A percentile compares a stretch with the other conserved stretches of the same genome.
Evolutionary conservation across 2,329 filamentous ascomycete species (phyloP).

Genomic region (Colletotrichum salicis): DNA sequence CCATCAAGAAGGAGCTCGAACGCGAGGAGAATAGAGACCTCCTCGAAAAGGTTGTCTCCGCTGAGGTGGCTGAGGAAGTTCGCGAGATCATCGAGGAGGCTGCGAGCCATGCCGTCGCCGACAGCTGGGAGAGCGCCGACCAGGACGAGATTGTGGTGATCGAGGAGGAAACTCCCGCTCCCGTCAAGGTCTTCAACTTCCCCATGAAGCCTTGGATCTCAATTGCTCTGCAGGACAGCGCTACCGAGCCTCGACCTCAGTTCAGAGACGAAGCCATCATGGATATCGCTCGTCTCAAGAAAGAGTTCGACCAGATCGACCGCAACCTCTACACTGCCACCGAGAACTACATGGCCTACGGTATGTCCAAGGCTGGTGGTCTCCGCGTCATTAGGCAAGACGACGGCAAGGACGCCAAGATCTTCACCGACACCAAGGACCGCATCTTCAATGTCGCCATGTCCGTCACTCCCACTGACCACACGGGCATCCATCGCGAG

Average conservation of each 20-base stretch:
- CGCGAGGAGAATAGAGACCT: constrained; percentile 63
- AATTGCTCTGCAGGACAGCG: constrained; percentile 75
- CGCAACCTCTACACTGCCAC: constrained; percentile 91
- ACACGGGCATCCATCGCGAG: constrained; percentile 72
- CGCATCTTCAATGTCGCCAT: constrained; percentile 94
- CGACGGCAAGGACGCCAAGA: constrained; percentile 88
- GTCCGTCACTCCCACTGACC: constrained; percentile 72
- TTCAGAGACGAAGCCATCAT: constrained; percentile 86
- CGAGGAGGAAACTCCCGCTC: constrained; percentile 72
- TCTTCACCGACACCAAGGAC: constrained; percentile 91
- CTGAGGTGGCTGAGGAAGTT: constrained; percentile 62
- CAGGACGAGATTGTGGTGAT: constrained; percentile 73
- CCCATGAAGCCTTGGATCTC: constrained; percentile 97
- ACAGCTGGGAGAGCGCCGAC: constrained; percentile 91
- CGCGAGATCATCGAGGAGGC: constrained; percentile 65
- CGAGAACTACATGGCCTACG: constrained; percentile 91
- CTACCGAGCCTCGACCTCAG: constrained; percentile 65
- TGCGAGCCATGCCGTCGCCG: constrained; percentile 72
- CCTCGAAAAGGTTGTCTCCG: constrained; percentile 63
- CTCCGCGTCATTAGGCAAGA: constrained; percentile 94
- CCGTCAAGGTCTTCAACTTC: constrained; percentile 90
- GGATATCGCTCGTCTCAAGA: constrained; percentile 94
- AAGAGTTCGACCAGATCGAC: constrained; percentile 97
- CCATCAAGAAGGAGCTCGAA: constrained; percentile 64
- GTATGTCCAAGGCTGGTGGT: constrained; percentile 91